Evolutionary conservation across 768 basidiomycete genomes (phyloP), one percentile per base, ranked within the genome.

Genomic region (Mycena haematopus): DNA sequence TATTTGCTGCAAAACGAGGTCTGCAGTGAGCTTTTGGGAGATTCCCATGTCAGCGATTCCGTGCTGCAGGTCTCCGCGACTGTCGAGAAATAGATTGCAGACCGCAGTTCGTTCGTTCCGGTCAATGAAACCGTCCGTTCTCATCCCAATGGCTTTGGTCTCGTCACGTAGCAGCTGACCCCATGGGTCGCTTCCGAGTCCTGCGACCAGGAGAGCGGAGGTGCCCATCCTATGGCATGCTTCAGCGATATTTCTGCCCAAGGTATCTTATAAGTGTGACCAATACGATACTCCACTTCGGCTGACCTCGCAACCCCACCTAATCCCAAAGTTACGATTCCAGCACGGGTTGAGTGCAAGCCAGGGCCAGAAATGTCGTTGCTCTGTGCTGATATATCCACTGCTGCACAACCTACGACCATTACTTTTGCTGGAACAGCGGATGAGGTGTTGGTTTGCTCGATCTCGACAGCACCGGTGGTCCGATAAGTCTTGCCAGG

Each of bases 41-140:
- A 91, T 85, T 70, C 81, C 84, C 93, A 98, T 99, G 71, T 97
- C 96, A 17, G 97, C 93, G 13, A 99, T 85, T 2, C 97, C 97
- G n/a, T 86, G 85, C 2, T 90, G 79, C 21, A 99, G 80, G 52
- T 83, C 82, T 0, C 95, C 95, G 7, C 78, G 71, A 29, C 77
- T 73, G 70, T 95, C 91, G 47, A 99, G 77, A 36, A 95, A 79
- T 80, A 97, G 84, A 68, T 90, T 95, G 77, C 96, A 98, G 9
- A 93, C 89, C 1, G 96, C 89, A 15, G 92, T 93, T 51, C 81
- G 78, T 21, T 76, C 72, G 3, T 75, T 73, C 15, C 68, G 56
- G 22, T 73, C 65, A 1, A 79, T 58, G n/a, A 92, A 72, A 17
- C 96, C 96, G 72, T 98, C 95, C 0, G 81, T 84, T 47, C 94